phyloP scores from a whole-genome alignment of 2,329 filamentous ascomycete genomes.

The Zopfia rhizophila region DNA sequence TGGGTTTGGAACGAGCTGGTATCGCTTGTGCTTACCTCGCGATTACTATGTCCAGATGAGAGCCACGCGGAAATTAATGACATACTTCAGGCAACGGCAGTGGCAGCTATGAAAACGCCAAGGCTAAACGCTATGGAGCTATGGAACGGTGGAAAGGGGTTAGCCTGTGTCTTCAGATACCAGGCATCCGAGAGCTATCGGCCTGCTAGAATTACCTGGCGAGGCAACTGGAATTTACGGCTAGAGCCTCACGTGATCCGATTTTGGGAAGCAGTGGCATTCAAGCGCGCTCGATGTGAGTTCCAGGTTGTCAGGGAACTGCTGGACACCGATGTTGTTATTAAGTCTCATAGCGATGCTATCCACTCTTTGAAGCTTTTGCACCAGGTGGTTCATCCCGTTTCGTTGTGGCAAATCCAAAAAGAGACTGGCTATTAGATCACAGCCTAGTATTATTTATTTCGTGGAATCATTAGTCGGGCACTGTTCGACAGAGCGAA shows the following conservation, averaged over 20 bases:
- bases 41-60: no score
- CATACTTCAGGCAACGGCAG: slow-evolving; percentile 12
- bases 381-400: slow-evolving; percentile 22
- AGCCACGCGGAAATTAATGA: no score
- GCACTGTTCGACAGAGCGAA: no score
- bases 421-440: no score
- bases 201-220: slow-evolving; percentile 16
- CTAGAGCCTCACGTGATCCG: slow-evolving; percentile 8
- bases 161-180: slow-evolving; percentile 17
- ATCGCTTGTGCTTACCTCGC: no score
- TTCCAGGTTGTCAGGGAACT: slow-evolving; percentile 6
- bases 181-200: slow-evolving; percentile 2
- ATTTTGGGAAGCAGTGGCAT: slow-evolving; percentile 3
- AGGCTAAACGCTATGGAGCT: slow-evolving; percentile 15
- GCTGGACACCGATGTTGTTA: neutral
- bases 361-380: slow-evolving; percentile 22
- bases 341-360: slow-evolving; percentile 22
- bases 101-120: slow-evolving; percentile 13
- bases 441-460: no score
- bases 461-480: no score
- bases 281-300: neutral
- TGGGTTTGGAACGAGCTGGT: slow-evolving; percentile 6
- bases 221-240: slow-evolving; percentile 12
- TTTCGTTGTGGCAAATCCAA: slow-evolving; percentile 23
- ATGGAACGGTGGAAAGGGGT: slow-evolving; percentile 16